phyloP scores from a whole-genome alignment of 129 eudicot species.

The Chrysanthemum seticuspe region DNA sequence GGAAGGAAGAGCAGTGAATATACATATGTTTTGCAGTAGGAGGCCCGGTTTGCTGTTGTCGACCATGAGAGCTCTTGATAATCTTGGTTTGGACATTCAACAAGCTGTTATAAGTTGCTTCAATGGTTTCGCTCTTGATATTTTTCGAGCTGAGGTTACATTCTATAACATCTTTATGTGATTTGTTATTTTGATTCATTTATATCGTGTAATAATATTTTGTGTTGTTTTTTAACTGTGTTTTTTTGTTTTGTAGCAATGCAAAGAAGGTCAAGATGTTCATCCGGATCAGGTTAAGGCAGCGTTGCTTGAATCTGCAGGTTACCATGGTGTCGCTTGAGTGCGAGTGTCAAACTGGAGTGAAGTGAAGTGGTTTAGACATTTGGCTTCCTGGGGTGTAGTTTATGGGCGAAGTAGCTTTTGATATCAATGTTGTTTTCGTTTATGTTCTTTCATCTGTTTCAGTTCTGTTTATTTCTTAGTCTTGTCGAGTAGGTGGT shows the following conservation, averaged over 20 bases:
- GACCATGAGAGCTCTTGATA: constrained; percentile 82
- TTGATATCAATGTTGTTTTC: constrained; percentile 15
- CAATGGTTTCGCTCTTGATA: constrained; percentile 87
- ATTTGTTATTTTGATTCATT: neutral
- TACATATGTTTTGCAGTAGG: constrained; percentile 87
- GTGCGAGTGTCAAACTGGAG: neutral
- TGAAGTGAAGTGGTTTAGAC: constrained; percentile 18
- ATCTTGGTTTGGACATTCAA: constrained; percentile 82
- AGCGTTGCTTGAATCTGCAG: constrained; percentile 72
- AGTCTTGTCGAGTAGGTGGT: constrained; percentile 1
- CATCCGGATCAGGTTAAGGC: constrained; percentile 87
- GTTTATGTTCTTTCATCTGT: neutral
- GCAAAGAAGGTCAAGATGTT: constrained; percentile 85
- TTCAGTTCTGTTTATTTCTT: neutral
- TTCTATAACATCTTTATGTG: neutral
- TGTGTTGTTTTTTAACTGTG: neutral
- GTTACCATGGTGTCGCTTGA: constrained; percentile 72
- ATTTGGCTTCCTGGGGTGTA: constrained; percentile 9
- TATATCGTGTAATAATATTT: neutral
- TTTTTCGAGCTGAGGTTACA: constrained; percentile 91
- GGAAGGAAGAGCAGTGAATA: constrained; percentile 93
- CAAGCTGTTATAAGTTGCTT: constrained; percentile 97
- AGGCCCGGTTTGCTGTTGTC: constrained; percentile 85
- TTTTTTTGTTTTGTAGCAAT: constrained; percentile 49
- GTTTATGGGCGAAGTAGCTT: constrained; percentile 8